Evolutionary conservation across 352 stramenopile genomes (phyloP), one percentile per base, ranked within the genome.

Genomic region (Pythium phragmiticola): DNA sequence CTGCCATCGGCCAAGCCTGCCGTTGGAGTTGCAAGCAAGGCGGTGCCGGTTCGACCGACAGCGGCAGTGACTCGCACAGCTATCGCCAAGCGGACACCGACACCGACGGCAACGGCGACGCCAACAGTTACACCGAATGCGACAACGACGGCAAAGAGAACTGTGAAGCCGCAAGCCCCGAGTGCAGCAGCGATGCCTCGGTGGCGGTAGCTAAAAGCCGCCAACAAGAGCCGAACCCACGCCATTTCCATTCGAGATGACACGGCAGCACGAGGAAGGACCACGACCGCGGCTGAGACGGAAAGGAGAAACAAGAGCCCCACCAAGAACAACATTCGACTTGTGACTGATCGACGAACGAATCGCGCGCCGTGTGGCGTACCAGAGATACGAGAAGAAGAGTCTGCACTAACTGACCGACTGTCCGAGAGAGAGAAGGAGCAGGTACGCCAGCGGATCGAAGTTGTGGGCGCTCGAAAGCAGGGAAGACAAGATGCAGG

Each of bases 361-460:
- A 36, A 23, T 53, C 46, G 23, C 46, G 46, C 46, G 46, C 46
- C 46, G 46, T 37, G 46, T 12, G 37, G 34, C 33, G 4, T 37
- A 26, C 8, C 4, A 19, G 26, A 19, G n/a, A n/a, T n/a, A n/a
- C n/a, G 46, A 37, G 37, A 4, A 9, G 46, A 37, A 26, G 33
- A 36, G 8, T 36, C 26, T 21, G 46, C 6, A 53, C 21, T 11
- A 23, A 53, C 23, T 53, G 46, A 53, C 46, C 46, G 46, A 53
- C 46, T 19, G 34, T 36, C 17, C 23, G 26, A 37, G 23, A 39
- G 23, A 53, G 46, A 53, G 23, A 53, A 53, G 9, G 23, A 53
- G 46, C 26, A 8, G 46, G 46, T 53, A 53, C 37, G 26, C 46
- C 46, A 53, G 46, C 46, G 11, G 46, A 37, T 53, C 23, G 26